These are phyloP conservation scores for Ganoderma lingzhi DNA, from an alignment of 1,284 basidiomycete species.

Conservation along the genomic window DNA sequence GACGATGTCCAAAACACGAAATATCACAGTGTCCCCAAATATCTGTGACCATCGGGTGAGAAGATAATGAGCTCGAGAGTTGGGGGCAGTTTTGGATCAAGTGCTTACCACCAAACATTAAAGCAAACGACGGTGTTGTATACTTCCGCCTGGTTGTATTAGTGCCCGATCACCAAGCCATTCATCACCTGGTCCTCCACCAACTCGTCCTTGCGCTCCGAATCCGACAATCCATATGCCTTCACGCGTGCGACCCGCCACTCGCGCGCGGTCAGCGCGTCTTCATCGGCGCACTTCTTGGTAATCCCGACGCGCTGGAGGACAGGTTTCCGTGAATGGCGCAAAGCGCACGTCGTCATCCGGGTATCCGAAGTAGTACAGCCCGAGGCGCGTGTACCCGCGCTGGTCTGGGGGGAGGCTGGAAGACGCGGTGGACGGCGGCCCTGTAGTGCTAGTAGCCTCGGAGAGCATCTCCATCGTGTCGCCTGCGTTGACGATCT, in stretches of 20 bases:
- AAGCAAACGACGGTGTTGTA: neutral
- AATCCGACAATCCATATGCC: slow-evolving; percentile 43
- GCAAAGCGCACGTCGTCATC: slow-evolving; percentile 41
- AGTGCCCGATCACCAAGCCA: slow-evolving; percentile 45
- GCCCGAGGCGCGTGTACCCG: slow-evolving; percentile 49
- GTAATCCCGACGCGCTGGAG: slow-evolving; percentile 44
- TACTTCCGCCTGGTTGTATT: slow-evolving; percentile 34
- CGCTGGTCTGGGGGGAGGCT: slow-evolving; percentile 57
- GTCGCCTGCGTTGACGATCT: slow-evolving; percentile 54
- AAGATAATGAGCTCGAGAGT: neutral
- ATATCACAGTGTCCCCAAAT: too few relatives aligned
- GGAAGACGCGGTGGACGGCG: slow-evolving; percentile 52
- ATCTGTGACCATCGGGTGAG: too few relatives aligned
- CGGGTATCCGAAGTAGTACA: slow-evolving; percentile 51
- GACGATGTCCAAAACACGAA: neutral
- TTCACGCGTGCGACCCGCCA: slow-evolving; percentile 50
- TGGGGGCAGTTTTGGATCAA: neutral
- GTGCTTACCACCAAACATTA: neutral
- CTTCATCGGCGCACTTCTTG: slow-evolving; percentile 41
- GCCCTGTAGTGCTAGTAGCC: slow-evolving; percentile 54
- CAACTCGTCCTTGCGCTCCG: slow-evolving; percentile 38
- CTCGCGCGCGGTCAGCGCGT: slow-evolving; percentile 48
- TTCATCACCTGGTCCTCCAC: slow-evolving; percentile 45
- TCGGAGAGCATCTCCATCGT: slow-evolving; percentile 52
- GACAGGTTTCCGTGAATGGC: slow-evolving; percentile 42